Conservation (phyloP, 345 rosid genomes). For the Capsella bursapastoris region DNA sequence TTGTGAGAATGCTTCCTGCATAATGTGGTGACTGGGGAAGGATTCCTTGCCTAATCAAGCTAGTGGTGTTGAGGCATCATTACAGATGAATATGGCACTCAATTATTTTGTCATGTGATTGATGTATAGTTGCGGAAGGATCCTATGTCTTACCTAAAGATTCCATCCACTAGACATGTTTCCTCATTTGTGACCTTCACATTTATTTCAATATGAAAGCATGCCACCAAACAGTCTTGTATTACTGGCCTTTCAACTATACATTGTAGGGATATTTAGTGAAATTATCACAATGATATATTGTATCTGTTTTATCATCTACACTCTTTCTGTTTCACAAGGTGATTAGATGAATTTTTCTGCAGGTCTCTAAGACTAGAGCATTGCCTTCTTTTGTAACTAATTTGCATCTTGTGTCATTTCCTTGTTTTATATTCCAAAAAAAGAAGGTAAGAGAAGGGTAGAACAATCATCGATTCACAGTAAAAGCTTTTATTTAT, state of each 20-base stretch:
- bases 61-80: slow-evolving; percentile 27
- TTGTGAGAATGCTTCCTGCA: slow-evolving; percentile 12
- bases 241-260: slow-evolving; percentile 6
- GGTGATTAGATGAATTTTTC: slow-evolving; percentile 17
- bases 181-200: slow-evolving; percentile 32
- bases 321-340: slow-evolving; percentile 17
- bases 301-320: slow-evolving; percentile 8
- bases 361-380: slow-evolving; percentile 25
- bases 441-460: slow-evolving; percentile 13
- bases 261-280: slow-evolving; percentile 2
- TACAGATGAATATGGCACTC: slow-evolving; percentile 17
- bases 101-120: slow-evolving; percentile 7
- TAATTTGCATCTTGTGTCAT: slow-evolving; percentile 1
- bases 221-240: slow-evolving; percentile 25
- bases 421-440: background rate
- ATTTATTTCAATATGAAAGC: slow-evolving; percentile 31
- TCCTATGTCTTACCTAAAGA: slow-evolving; percentile 38
- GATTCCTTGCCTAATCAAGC: slow-evolving; percentile 10
- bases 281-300: background rate
- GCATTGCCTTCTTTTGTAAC: slow-evolving; percentile 16
- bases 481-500: background rate
- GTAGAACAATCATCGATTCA: slow-evolving; percentile 8
- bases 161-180: slow-evolving; percentile 33
- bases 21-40: slow-evolving; percentile 28
- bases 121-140: slow-evolving; percentile 33